Evolutionary conservation across 768 basidiomycete species (phyloP), one percentile per base, ranked within the genome.

Genomic region (Psilocybe cubensis): DNA sequence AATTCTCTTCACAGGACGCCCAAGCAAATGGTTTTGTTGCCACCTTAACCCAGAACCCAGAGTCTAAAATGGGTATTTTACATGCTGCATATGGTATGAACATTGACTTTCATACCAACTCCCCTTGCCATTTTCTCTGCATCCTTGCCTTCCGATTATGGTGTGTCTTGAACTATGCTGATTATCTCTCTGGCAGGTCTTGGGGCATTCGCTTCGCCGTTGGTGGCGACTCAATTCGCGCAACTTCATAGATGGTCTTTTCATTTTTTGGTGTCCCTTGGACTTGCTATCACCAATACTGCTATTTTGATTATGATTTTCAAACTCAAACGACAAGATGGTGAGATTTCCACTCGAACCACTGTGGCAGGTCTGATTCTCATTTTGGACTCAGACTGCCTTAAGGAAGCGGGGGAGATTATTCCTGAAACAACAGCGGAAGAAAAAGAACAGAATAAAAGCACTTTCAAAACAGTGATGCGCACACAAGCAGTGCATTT

Each of bases 171-270:
- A n/a, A n/a, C n/a, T n/a, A n/a, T n/a, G 17, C 29, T 33, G 21
- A 20, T 17, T 42, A 14, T 23, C 41, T 17, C 12, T 51, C 35
- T 8, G 38, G 46, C 31, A 90, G 88, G 89, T 18, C 72, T 80
- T 0, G 89, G 89, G 1, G 89, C 89, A 2, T 73, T 91, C 9
- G 75, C 75, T 7, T 70, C 92, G 0, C 94, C 94, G 2, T 79
- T 96, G 17, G 84, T 88, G 0, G 82, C 93, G 0, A 96, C 94
- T 0, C 89, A 93, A 56, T 95, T 96, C 61, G 78, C 90, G 0
- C 83, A 84, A 54, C 63, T 83, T 21, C 69, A 61, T 0, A 79
- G 74, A 29, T 94, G 92, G 93, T 89, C 86, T 0, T 88, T 89
- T 68, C 89, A 94, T 68, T 95, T 86, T 65, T 77, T 94, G 8